Evolutionary conservation across 192 early-diverging fungal genomes (phyloP).

Genomic region (Coemansia guatemalensis): DNA sequence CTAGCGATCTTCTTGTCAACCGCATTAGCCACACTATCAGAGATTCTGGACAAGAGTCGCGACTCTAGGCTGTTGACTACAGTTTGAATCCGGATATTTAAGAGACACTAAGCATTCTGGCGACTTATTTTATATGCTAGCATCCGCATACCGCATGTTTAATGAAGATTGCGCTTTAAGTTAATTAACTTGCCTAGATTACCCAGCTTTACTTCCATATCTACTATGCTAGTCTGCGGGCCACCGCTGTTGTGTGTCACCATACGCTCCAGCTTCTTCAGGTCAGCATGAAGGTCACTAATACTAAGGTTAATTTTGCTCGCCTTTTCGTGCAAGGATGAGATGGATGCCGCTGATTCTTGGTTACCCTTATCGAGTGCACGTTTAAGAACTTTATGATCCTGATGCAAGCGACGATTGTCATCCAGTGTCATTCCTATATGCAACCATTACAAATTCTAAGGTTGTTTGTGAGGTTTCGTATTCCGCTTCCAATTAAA

Average conservation of each 20-base stretch:
- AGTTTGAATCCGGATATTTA: background rate
- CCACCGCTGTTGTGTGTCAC: conserved; percentile 21
- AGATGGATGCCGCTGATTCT: conserved; percentile 26
- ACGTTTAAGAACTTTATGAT: conserved; percentile 38
- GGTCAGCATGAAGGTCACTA: conserved; percentile 47
- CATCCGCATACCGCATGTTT: background rate
- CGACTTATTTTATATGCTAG: background rate
- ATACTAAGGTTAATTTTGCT: conserved; percentile 48
- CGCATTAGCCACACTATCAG: background rate
- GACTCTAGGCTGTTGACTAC: conserved; percentile 25
- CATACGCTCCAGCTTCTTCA: conserved; percentile 41
- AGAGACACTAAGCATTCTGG: background rate
- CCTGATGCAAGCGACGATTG: conserved; percentile 35
- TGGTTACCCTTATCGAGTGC: conserved; percentile 31
- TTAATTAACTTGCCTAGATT: conserved; percentile 29
- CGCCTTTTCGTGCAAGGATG: conserved; percentile 44
- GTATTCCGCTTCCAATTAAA: background rate
- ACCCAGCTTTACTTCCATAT: conserved; percentile 42
- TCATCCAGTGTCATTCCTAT: conserved; percentile 18
- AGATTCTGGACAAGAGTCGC: background rate
- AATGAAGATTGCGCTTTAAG: background rate
- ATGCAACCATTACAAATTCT: background rate
- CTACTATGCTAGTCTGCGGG: conserved; percentile 21
- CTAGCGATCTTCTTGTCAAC: conserved; percentile 8
- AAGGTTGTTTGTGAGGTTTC: background rate